phyloP scores from a whole-genome alignment of 2,329 filamentous ascomycete genomes.

The Pseudogymnoascus sp. region DNA sequence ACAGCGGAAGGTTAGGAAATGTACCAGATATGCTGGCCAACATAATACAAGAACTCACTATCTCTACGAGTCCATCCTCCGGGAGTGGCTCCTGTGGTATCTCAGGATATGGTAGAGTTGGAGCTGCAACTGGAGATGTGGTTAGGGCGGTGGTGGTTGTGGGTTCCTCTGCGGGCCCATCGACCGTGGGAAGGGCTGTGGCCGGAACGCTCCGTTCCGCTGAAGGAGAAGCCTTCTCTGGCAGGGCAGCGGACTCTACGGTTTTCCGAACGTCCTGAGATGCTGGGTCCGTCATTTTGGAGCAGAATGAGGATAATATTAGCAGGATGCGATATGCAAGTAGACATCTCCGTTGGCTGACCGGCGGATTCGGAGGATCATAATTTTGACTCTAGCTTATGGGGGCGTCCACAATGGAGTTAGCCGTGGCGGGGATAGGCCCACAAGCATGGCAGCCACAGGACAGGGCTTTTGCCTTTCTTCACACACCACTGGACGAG shows the following conservation, averaged over 20 bases:
- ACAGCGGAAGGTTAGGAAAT: neutral
- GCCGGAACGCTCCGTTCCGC: neutral
- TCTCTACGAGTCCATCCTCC: conserved; percentile 1
- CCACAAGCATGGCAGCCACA: neutral
- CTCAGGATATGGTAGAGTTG: neutral
- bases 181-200: neutral
- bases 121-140: neutral
- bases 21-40: neutral
- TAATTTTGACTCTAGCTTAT: neutral
- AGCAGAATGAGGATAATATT: neutral
- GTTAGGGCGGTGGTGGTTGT: neutral
- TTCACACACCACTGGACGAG: too few relatives aligned
- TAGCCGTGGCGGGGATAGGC: neutral
- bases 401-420: neutral
- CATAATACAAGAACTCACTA: neutral
- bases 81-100: neutral
- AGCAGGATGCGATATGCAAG: neutral
- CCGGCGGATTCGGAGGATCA: neutral
- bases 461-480: too few relatives aligned
- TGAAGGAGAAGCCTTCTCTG: neutral
- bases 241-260: neutral
- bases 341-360: neutral
- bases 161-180: neutral
- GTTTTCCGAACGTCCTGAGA: neutral
- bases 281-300: neutral